Evolutionary conservation across 2,329 filamentous ascomycete species (phyloP), one percentile per base, ranked within the genome.

Genomic region (Trichocomaceae sp.): DNA sequence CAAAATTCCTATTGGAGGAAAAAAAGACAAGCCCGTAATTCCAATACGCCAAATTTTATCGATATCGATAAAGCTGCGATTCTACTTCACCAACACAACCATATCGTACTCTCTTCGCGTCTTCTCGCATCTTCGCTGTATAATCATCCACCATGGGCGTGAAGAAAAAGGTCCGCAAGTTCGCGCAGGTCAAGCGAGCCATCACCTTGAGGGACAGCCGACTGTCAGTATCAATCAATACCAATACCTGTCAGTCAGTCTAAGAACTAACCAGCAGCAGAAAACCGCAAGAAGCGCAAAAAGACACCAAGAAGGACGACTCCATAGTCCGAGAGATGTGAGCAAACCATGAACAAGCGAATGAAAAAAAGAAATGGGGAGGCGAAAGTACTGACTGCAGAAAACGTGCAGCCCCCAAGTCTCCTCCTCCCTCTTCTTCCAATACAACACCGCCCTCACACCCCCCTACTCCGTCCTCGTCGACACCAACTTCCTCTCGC

Each of bases 141-240:
- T 35, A 29, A 47, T 22, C 39, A 29, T 17, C 13, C 46, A 49
- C 15, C n/a, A 96, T 96, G 92, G 91, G 90, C 74, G 83, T 90
- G 63, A 83, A 85, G 60, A 96, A 95, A 78, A 89, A 85, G 71
- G 95, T 89, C 52, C 85, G 91, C 77, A 96, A 96, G 77, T 97
- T 96, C 71, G 92, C 84, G 49, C 77, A 80, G 69, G 82, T 90
- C 67, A 95, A 96, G 77, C 81, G 89, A 63, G 77, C 96, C 52
- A 90, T 96, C 63, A 85, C 88, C 48, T 83, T 87, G 66, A 83
- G 84, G 56, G 91, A 97, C 77, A 83, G 82, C 46, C 81, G 90
- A 55, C 78, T 95, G 70, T 69, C 62, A 33, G 64, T 65, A 19
- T 31, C n/a, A n/a, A n/a, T n/a, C n/a, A n/a, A n/a, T n/a, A n/a